Base-by-base conservation (phyloP, 2,329 filamentous ascomycete species). In the Huntiella bhutanensis region DNA sequence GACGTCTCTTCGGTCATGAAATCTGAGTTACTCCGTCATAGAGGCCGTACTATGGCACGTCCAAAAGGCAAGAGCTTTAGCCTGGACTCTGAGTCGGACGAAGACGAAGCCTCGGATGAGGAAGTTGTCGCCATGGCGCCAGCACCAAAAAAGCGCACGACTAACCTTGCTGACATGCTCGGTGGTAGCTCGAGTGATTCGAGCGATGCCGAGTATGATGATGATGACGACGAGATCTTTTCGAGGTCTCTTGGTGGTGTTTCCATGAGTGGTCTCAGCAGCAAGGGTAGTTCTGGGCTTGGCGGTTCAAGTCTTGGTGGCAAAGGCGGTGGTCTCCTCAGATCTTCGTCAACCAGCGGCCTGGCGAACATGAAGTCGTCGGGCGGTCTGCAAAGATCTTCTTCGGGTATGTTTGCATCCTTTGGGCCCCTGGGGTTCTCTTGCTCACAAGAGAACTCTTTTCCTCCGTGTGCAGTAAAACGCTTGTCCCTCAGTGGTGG, bases 381-480 rank as follows among this genome's bases (percentile, higher is more conserved):
- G 38, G 65, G 62, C 13, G 77, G 78, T 45, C 78, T 92, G 67
- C 76, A 80, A 51, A 72, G 86, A 53, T 92, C 84, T 15, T 69
- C 77, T 43, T 91, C 84, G 35, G 86, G 85, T 54, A 92, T 93
- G 83, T 81, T 28, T 28, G 22, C 22, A 28, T 28, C 22, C 22
- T 28, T 28, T 28, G 22, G 22, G 22, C 22, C 22, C 22, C 22
- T 28, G 22, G 22, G 22, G 22, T 28, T 28, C 22, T 28, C 22
- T 28, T 28, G 22, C 8, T 28, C 22, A 28, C 8, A 7, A 10
- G 22, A 28, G 22, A 28, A 28, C 22, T 28, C 22, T 28, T 28
- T 10, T 6, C 22, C 22, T 28, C 22, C 22, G 8, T 28, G 22
- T 28, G 22, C 22, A 28, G 22, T 28, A 7, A 3, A 28, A 28